Base-by-base conservation (phyloP, 192 early-diverging fungal genomes). In the Mortierella hygrophila region DNA sequence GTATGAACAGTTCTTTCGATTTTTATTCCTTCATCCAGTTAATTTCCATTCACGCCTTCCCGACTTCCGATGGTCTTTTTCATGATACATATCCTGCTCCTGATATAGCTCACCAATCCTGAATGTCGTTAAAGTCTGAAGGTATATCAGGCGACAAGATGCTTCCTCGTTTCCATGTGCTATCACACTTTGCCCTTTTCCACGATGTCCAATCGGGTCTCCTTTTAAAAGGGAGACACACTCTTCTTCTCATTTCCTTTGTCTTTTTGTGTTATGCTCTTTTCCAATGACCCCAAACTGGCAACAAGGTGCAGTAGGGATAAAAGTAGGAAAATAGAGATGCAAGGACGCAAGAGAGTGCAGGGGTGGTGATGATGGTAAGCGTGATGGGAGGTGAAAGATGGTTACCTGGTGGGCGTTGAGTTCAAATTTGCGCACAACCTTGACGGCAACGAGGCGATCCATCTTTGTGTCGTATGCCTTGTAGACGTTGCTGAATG, bases 401-500 rank as follows among this genome's bases (percentile, higher is more conserved):
- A 32, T 13, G 35, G 52, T 70, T 83, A 94, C 92, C 92, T 96
- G 94, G 70, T 92, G 90, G 26, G 94, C 81, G 79, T 93, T 93
- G 78, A 97, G 87, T 26, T 96, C 94, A 18, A 82, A 80, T 85
- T 96, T 97, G 81, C 93, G 88, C 10, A 96, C 96, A 15, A 95
- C 92, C 90, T 97, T 97, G 85, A 97, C 92, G 18, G 96, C 97
- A 42, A 97, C 97, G 68, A 94, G 83, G 57, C 93, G 79, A 41
- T 94, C 89, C 16, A 92, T 91, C 76, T 88, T 82, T n/a, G 84
- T 92, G 72, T 94, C 94, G 42, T 89, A 74, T 15, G 95, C 96
- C 77, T 93, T 92, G 90, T 95, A 96, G 18, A 97, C 96, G 79
- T 93, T 94, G 73, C 94, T 95, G 89, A 97, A 97, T 23, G 96